phyloP scores from a whole-genome alignment of 2,329 filamentous ascomycete genomes.

The Malbranchea cinnamomea region DNA sequence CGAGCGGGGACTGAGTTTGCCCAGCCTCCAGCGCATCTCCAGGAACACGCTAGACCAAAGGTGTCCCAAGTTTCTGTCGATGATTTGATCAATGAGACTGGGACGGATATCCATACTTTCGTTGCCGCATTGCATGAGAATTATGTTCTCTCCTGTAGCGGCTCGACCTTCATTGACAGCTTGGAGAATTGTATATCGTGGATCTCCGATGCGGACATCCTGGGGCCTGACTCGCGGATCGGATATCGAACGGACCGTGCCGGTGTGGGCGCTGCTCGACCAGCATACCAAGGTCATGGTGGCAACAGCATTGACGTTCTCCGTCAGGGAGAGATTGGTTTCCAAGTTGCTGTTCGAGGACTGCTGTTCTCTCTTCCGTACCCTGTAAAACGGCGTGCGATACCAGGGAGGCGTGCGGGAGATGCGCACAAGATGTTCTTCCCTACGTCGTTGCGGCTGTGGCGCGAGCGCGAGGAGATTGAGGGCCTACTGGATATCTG shows the following conservation, averaged over 20 bases:
- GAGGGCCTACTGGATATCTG: conserved; percentile 45
- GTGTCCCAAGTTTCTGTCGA: conserved; percentile 54
- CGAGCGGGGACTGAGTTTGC: conserved; percentile 31
- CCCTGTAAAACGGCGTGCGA: conserved; percentile 55
- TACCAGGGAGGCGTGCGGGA: conserved; percentile 22
- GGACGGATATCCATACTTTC: conserved; percentile 83
- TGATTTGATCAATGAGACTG: conserved; percentile 76
- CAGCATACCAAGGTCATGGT: conserved; percentile 33
- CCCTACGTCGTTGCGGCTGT: conserved; percentile 68
- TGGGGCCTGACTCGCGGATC: conserved; percentile 51
- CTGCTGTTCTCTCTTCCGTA: conserved; percentile 70
- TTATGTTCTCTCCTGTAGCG: conserved; percentile 65
- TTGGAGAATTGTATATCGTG: conserved; percentile 74
- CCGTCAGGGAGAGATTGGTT: conserved; percentile 85
- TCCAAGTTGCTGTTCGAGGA: conserved; percentile 78
- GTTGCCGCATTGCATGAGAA: conserved; percentile 88
- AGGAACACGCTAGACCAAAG: conserved; percentile 43
- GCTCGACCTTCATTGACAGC: conserved; percentile 55
- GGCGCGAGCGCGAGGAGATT: conserved; percentile 70
- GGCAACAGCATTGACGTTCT: conserved; percentile 56
- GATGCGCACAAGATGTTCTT: conserved; percentile 87
- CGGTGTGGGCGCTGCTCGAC: conserved; percentile 36
- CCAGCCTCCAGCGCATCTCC: conserved; percentile 44
- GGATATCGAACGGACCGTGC: conserved; percentile 23
- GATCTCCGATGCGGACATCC: conserved; percentile 74